Evolutionary conservation across 2,329 filamentous ascomycete species (phyloP), one percentile per base, ranked within the genome.

Genomic region (Claviceps fusiformis): DNA sequence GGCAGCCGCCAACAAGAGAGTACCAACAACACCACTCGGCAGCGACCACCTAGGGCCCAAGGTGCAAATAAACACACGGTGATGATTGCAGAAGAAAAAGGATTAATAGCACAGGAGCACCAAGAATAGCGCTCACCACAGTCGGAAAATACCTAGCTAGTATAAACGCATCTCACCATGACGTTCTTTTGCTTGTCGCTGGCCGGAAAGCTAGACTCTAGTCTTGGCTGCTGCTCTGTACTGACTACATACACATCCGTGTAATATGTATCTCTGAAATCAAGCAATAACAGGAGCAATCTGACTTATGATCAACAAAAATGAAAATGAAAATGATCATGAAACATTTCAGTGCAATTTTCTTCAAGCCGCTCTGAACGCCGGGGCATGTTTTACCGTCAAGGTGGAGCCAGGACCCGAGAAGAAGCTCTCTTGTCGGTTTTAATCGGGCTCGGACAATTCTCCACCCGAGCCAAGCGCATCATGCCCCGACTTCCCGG

Each of bases 381-480:
- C 15, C 11, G 9, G 37, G 11, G 15, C 15, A 11, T 39, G 37
- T 11, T 33, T 33, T 8, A 8, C 31, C 5, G 19, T 19, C 31
- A 5, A 37, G 35, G 35, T 37, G 35, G 35, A 37, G 35, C 35
- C 10, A 37, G 35, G 35, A 41, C 10, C 17, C 19, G 19, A 19
- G 19, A 19, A 19, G 19, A 19, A 19, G 19, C 19, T 19, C 19
- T 19, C 19, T 44, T 51, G 9, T 53, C 54, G 56, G 56, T 55
- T 50, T 46, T 52, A 35, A 46, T 44, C 55, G 57, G 57, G 31
- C 49, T 55, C 52, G 55, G 57, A 58, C 52, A 56, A 56, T 58
- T 56, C 57, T 53, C 55, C 57, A 58, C 52, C 56, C 56, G 54
- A 54, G 13, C 39, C 27, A 52, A 49, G 35, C 27, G 27, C 37